Base-by-base conservation (phyloP, 108 stramenopile species). In the Fistulifera pelliculosa region DNA sequence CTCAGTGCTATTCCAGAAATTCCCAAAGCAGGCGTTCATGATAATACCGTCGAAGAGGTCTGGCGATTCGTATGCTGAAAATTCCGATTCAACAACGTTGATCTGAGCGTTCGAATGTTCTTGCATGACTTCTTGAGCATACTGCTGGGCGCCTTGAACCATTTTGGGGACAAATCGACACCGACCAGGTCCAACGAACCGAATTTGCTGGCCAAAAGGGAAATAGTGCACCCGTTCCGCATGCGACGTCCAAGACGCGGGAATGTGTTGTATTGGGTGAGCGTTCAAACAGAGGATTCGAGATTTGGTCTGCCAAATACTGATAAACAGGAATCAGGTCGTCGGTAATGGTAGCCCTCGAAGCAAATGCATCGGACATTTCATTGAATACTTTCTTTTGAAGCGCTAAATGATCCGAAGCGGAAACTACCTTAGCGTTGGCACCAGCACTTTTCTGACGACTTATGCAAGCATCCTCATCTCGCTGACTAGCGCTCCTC, bases 21-120 rank as follows among this genome's bases (percentile, higher is more conserved):
- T 67, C 22, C 71, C 71, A 63, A 58, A 73, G 41, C 66, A 73
- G 13, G 64, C 58, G 60, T 73, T 71, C 23, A 56, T 13, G 26
- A 66, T 38, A 7, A 56, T 54, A 2, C 28, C 48, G 52, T 71
- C 70, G 42, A 49, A 71, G 15, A 18, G 25, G 0, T 17, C 40
- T 35, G 31, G 31, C 0, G 42, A n/a, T 10, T 56, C 38, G 54
- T 55, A 62, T 15, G 41, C 16, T 8, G 62, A 1, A 58, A 73
- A 43, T 25, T 67, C 66, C 10, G 41, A 19, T 17, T 18, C 26
- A 5, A 57, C 52, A 7, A 65, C 28, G 2, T 62, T 3, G 35
- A 73, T 67, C 5, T 14, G 23, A 56, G 61, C 54, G 1, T 43
- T 10, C 44, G n/a, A 12, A 27, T 64, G 38, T 21, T 55, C 11